These are phyloP conservation scores for Magnusiomyces suaveolens DNA, from an alignment of 1,139 yeast species.

Conservation along the genomic window DNA sequence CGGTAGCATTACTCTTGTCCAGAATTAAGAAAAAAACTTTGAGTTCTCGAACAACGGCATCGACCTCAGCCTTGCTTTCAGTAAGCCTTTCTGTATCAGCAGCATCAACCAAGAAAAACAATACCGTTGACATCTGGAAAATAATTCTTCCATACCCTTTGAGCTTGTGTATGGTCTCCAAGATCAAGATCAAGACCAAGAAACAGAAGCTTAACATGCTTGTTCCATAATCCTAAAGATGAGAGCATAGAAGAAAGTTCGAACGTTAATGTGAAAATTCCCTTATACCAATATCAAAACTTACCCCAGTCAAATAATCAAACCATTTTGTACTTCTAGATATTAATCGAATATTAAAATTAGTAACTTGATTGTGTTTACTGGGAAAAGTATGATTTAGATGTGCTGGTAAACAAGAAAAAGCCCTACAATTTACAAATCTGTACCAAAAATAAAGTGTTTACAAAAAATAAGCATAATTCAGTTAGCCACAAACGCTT, in stretches of 20 bases:
- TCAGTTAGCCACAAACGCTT: no score
- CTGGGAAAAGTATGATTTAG: no score
- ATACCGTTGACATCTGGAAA: constrained; percentile 98
- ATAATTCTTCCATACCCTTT: constrained; percentile 98
- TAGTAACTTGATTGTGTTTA: no score
- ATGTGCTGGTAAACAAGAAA: no score
- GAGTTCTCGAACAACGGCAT: constrained; percentile 86
- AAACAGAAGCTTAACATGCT: constrained; percentile 91
- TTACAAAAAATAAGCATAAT: no score
- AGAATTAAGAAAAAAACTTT: constrained; percentile 85
- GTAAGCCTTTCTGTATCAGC: constrained; percentile 94
- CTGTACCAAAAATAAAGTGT: no score
- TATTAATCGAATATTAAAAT: no score
- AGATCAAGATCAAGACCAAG: constrained; percentile 94
- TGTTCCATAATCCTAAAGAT: constrained; percentile 92
- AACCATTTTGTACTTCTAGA: no score
- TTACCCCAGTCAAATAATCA: constrained; percentile 32
- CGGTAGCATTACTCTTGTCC: constrained; percentile 90
- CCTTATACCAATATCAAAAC: constrained; percentile 15
- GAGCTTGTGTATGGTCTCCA: constrained; percentile 98
- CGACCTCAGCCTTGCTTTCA: constrained; percentile 91
- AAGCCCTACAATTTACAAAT: no score
- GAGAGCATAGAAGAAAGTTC: constrained; percentile 83
- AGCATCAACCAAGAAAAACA: constrained; percentile 90
- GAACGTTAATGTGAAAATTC: neutral